Evolutionary conservation across 2,329 filamentous ascomycete species (phyloP).

Genomic region (Arthrobotrys sphaeroides): DNA sequence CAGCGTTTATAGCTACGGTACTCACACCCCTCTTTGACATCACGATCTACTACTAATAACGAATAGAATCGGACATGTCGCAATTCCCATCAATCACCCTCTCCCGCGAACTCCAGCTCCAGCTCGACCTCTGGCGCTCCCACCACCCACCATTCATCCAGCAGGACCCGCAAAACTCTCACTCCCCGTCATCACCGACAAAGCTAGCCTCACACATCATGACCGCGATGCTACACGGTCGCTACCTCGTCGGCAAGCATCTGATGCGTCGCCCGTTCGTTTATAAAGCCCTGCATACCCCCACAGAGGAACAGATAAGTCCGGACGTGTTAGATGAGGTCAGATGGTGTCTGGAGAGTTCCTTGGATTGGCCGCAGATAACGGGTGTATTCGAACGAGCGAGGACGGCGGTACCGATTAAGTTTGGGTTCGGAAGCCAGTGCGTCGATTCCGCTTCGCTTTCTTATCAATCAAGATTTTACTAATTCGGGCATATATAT

Average conservation of each 20-base stretch:
- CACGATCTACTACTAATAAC: not conserved
- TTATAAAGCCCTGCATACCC: slow-evolving; percentile 40
- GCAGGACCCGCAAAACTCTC: slow-evolving; percentile 45
- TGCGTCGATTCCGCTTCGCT: slow-evolving; percentile 1
- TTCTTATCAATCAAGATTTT: not conserved
- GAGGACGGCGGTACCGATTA: slow-evolving; percentile 48
- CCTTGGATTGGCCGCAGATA: slow-evolving; percentile 48
- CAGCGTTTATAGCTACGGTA: slow-evolving; percentile 65
- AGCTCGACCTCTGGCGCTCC: slow-evolving; percentile 67
- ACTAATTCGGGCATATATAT: not conserved
- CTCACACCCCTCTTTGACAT: slow-evolving; percentile 54
- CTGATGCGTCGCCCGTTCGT: slow-evolving; percentile 50
- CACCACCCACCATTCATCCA: slow-evolving; percentile 66
- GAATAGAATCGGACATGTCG: slow-evolving; percentile 59
- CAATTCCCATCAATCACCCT: slow-evolving; percentile 63
- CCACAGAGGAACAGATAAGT: slow-evolving; percentile 22
- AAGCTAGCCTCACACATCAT: slow-evolving; percentile 43
- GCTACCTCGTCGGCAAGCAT: slow-evolving; percentile 45
- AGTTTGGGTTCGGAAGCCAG: slow-evolving; percentile 51
- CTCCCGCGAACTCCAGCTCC: slow-evolving; percentile 66
- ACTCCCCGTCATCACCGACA: slow-evolving; percentile 31
- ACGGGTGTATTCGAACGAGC: slow-evolving; percentile 48
- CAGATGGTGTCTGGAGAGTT: slow-evolving; percentile 42
- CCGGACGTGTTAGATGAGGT: slow-evolving; percentile 46
- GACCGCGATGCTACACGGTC: slow-evolving; percentile 46